These are phyloP conservation scores for Striga hermonthica DNA, from an alignment of 305 asterid genomes.

Conservation along the genomic window DNA sequence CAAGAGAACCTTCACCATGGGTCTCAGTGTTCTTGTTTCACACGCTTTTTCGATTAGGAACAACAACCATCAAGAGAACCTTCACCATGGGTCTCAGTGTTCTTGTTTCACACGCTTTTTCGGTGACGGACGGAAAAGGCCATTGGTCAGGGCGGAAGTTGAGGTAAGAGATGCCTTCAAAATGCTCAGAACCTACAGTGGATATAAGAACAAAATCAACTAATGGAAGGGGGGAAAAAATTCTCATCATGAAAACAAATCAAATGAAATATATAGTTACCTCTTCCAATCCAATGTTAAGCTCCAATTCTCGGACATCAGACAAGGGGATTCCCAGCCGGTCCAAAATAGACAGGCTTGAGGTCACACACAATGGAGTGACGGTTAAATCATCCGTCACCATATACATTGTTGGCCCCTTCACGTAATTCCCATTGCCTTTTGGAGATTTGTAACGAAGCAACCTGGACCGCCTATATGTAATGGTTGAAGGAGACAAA, in stretches of 20 bases:
- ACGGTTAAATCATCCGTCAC: constrained; percentile 1
- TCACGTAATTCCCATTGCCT: constrained; percentile 13
- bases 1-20: no score
- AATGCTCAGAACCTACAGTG: constrained; percentile 29
- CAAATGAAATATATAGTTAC: background rate
- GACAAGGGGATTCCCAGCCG: background rate
- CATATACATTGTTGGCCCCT: background rate
- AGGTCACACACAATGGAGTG: background rate
- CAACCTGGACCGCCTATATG: background rate
- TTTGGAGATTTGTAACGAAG: background rate
- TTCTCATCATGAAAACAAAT: no score
- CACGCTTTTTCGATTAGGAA: background rate
- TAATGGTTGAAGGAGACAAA: no score
- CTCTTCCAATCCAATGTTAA: constrained; percentile 25
- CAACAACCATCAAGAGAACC: no score
- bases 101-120: constrained; percentile 4
- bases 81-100: background rate
- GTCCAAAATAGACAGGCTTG: background rate
- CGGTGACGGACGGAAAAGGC: background rate
- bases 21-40: constrained; percentile 5
- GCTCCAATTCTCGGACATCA: constrained; percentile 26
- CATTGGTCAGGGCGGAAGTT: constrained; percentile 20
- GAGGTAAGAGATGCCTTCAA: constrained; percentile 29
- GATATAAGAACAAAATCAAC: background rate
- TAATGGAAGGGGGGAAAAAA: background rate